Base-by-base conservation (phyloP, 169 alveolate species). In the Eimeria praecox region DNA sequence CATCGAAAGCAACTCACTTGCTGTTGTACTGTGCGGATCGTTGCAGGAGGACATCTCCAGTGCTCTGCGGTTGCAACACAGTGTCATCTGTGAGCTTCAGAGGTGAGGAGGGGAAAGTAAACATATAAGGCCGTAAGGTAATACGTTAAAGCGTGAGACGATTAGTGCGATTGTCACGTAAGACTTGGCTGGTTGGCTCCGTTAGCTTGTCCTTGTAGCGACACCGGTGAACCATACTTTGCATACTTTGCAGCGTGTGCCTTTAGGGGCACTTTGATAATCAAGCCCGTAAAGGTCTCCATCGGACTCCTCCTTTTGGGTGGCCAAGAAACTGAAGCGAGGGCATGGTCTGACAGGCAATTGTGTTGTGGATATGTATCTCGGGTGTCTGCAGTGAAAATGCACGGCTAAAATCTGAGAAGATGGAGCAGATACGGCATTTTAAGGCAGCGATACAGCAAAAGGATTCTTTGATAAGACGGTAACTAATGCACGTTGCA, bases 31-130 rank as follows among this genome's bases (percentile, higher is more conserved):
- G 75, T 22, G 85, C 46, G 12, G 33, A 12, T 42, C 35, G 27
- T 27, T 4, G 59, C 77, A 83, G 91, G 91, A 52, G 54, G 91
- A 54, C 59, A n/a, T 83, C 49, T 14, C 18, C 62, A 16, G 33
- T 20, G 91, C 91, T 0, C 75, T 83, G 75, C 18, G 77, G 77
- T 8, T 83, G 91, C 91, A 83, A n/a, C 91, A 83, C 52, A 49
- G 49, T 30, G 75, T 66, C 42, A 83, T 83, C 30, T 52, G 91
- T 42, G 91, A 83, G 59, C 75, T 83, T 22, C 91, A 49, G 91
- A 52, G 91, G 91, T 83, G 49, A 83, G 75, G 52, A 83, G 33
- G 30, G 52, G 18, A 24, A 9, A 75, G 38, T 14, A 22, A 64
- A n/a, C n/a, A n/a, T n/a, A n/a, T n/a, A n/a, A n/a, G n/a, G n/a